Percentiles rank a stretch among this genome's conserved stretches.
These are phyloP conservation scores for Dothiorella sarmentorum DNA, from an alignment of 2,329 filamentous ascomycete species.

Conservation along the genomic window DNA sequence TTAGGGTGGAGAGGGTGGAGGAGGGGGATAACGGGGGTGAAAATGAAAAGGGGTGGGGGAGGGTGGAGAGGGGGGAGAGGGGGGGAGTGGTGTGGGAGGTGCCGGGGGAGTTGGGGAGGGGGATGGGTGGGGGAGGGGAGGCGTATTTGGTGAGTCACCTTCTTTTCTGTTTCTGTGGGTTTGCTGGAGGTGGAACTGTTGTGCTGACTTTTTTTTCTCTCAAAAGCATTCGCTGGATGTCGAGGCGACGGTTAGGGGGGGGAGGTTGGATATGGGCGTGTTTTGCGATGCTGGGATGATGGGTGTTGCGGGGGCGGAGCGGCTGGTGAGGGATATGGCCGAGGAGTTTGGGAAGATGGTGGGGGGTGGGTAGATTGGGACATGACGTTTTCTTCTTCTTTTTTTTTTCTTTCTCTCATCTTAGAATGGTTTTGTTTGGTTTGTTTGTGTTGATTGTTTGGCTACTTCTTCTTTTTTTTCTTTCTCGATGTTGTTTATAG, in stretches of 20 bases:
- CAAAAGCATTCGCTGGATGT: slow-evolving; percentile 53
- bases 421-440: no score
- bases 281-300: slow-evolving; percentile 49
- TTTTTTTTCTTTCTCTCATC: no score
- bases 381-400: no score
- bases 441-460: no score
- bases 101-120: slow-evolving; percentile 25
- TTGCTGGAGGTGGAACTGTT: neutral
- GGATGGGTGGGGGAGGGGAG: slow-evolving; percentile 24
- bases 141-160: slow-evolving; percentile 44
- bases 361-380: no score
- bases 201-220: slow-evolving; percentile 20
- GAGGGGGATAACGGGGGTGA: slow-evolving; percentile 5
- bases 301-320: slow-evolving; percentile 34
- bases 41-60: no score
- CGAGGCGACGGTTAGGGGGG: slow-evolving; percentile 50
- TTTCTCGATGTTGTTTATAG: no score
- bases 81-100: slow-evolving; percentile 18
- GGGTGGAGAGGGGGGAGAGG: slow-evolving; percentile 22
- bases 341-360: neutral
- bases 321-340: slow-evolving; percentile 34
- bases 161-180: no score
- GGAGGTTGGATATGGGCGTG: slow-evolving; percentile 51
- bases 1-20: no score
- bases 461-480: no score